These are phyloP conservation scores for Colletotrichum tanaceti DNA, from an alignment of 2,329 filamentous ascomycete species.

Conservation along the genomic window DNA sequence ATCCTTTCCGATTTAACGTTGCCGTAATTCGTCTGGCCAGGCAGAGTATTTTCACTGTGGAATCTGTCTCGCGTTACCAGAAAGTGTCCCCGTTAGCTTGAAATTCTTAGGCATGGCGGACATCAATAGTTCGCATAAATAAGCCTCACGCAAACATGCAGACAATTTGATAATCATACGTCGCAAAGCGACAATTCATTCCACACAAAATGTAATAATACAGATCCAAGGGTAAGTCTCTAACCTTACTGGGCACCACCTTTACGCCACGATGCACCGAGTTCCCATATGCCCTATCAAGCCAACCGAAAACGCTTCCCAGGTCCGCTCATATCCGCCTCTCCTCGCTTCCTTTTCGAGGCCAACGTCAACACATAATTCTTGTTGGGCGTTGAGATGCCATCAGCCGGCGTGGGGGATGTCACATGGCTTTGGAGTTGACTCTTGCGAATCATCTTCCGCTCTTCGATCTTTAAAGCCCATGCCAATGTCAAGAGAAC, in stretches of 20 bases:
- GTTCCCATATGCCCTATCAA: slow-evolving; percentile 24
- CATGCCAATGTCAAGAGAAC: slow-evolving; percentile 61
- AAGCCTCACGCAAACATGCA: no score
- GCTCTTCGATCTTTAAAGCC: slow-evolving; percentile 57
- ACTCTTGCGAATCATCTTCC: slow-evolving; percentile 46
- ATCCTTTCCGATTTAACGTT: no score
- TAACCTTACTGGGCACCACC: slow-evolving; percentile 1
- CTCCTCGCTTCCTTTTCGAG: slow-evolving; percentile 36
- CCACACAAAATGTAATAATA: slow-evolving; percentile 19
- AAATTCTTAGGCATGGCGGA: no score
- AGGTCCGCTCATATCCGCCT: slow-evolving; percentile 6
- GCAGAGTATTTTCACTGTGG: no score
- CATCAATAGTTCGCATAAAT: no score
- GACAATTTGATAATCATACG: slow-evolving; percentile 3
- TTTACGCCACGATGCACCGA: slow-evolving; percentile 23
- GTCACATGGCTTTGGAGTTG: background rate
- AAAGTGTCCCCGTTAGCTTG: no score
- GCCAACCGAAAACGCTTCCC: slow-evolving; percentile 37
- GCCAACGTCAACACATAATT: slow-evolving; percentile 17
- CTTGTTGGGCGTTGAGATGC: slow-evolving; percentile 20
- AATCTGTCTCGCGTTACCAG: no score
- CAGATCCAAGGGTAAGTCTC: slow-evolving; percentile 7
- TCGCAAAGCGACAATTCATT: slow-evolving; percentile 16
- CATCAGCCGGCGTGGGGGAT: slow-evolving; percentile 10
- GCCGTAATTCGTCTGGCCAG: no score